These are phyloP conservation scores for Penicillium brevicompactum DNA, from an alignment of 2,329 filamentous ascomycete genomes.

Conservation along the genomic window DNA sequence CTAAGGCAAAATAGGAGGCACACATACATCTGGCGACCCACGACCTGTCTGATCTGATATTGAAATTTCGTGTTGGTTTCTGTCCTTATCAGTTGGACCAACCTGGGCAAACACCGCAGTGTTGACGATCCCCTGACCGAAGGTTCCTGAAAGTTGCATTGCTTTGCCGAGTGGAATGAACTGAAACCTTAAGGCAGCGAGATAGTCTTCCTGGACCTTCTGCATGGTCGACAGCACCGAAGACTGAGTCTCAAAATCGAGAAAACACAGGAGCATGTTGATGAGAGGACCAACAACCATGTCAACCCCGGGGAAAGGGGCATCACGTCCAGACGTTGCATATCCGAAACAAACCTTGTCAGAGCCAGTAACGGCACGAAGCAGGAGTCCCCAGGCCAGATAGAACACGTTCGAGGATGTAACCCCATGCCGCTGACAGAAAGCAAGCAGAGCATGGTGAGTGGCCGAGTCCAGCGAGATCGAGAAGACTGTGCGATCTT, in stretches of 20 bases:
- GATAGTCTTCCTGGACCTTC: not conserved
- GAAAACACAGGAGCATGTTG: not conserved
- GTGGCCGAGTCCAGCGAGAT: not conserved
- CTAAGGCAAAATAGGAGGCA: not conserved
- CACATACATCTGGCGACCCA: not conserved
- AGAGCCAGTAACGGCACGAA: not conserved
- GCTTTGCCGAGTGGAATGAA: not conserved
- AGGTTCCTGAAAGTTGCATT: not conserved
- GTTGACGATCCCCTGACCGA: not conserved
- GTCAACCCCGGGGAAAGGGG: not conserved
- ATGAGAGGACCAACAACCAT: not conserved
- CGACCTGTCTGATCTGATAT: not conserved
- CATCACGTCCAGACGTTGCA: not conserved
- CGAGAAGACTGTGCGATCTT: not conserved
- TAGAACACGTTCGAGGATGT: not conserved
- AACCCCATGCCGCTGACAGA: not conserved
- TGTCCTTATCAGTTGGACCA: not conserved
- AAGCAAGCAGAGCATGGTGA: not conserved
- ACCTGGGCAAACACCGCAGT: not conserved
- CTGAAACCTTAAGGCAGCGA: not conserved
- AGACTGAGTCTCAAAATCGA: not conserved
- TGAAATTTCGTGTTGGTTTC: not conserved
- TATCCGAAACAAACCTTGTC: not conserved
- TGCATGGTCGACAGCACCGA: not conserved
- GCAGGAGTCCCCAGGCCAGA: not conserved